A percentile compares a stretch with the other conserved stretches of the same genome.
These are phyloP conservation scores for Sporisorium exsertum DNA, from an alignment of 1,284 basidiomycete genomes.

Conservation along the genomic window DNA sequence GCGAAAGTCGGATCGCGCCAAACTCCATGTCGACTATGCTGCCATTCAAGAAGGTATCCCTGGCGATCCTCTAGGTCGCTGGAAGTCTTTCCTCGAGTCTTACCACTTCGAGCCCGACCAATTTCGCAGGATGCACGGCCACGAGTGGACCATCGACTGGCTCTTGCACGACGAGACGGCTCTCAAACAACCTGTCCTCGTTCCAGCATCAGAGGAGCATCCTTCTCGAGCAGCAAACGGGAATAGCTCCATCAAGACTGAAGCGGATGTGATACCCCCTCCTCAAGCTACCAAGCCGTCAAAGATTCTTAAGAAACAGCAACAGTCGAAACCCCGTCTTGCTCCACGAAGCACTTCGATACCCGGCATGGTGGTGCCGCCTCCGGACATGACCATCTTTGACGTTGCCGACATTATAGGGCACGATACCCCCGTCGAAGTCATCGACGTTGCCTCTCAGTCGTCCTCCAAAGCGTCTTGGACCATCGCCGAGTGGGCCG, in stretches of 20 bases:
- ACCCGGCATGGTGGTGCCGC: slow-evolving; percentile 81
- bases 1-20: slow-evolving; percentile 47
- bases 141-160: slow-evolving; percentile 60
- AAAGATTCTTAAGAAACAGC: slow-evolving; percentile 9
- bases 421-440: slow-evolving; percentile 56
- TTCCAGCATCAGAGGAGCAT: slow-evolving; percentile 24
- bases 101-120: slow-evolving; percentile 39
- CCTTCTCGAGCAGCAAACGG: background rate
- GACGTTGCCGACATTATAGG: slow-evolving; percentile 83
- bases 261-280: background rate
- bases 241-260: background rate
- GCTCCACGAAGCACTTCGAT: slow-evolving; percentile 37
- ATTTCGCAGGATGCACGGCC: slow-evolving; percentile 46
- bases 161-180: slow-evolving; percentile 41
- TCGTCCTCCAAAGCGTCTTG: slow-evolving; percentile 72
- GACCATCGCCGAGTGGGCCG: slow-evolving; percentile 89
- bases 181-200: slow-evolving; percentile 45
- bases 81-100: slow-evolving; percentile 44
- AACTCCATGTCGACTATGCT: slow-evolving; percentile 56
- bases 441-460: slow-evolving; percentile 69
- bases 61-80: slow-evolving; percentile 55
- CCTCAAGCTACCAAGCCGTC: background rate
- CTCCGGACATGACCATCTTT: slow-evolving; percentile 76
- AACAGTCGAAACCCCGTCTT: slow-evolving; percentile 11
- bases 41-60: slow-evolving; percentile 61